Conservation (phyloP, 2,329 filamentous ascomycete genomes). For the Stachybotrys chartarum region DNA sequence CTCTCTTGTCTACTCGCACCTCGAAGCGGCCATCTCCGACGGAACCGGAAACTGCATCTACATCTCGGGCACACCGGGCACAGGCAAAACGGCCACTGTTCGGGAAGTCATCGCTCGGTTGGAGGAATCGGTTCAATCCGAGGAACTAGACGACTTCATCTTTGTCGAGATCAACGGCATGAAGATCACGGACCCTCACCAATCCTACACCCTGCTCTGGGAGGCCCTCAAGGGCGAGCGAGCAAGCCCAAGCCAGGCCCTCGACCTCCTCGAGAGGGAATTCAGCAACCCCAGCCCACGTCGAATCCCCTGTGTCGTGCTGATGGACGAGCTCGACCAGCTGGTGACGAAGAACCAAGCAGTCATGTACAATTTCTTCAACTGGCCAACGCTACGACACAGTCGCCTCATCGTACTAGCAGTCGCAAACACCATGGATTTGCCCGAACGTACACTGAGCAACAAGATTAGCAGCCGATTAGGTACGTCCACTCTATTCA, state of each 20-base stretch:
- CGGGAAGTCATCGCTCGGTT: constrained; percentile 87
- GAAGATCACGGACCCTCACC: constrained; percentile 97
- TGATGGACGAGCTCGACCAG: constrained; percentile 98
- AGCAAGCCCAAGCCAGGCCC: constrained; percentile 82
- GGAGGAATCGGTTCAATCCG: constrained; percentile 77
- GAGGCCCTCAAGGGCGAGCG: constrained; percentile 90
- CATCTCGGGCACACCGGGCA: constrained; percentile 97
- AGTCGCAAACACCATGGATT: constrained; percentile 97
- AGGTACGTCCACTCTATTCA: constrained; percentile 29
- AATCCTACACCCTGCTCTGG: constrained; percentile 93
- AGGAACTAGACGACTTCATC: constrained; percentile 96
- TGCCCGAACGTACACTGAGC: constrained; percentile 89
- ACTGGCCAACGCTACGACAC: constrained; percentile 90
- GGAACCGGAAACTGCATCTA: constrained; percentile 96
- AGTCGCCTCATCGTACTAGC: constrained; percentile 92
- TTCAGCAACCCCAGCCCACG: constrained; percentile 88
- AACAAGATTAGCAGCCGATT: constrained; percentile 97
- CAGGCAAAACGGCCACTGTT: constrained; percentile 95
- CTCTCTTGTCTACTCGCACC: constrained; percentile 81
- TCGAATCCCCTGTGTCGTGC: constrained; percentile 86
- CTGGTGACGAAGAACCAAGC: constrained; percentile 96
- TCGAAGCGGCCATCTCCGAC: constrained; percentile 89
- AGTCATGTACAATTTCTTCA: constrained; percentile 99
- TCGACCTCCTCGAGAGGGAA: constrained; percentile 85
- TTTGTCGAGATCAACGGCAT: constrained; percentile 99